Conservation (phyloP, 805 yeast genomes). For the Debaryomyces hansenii region DNA sequence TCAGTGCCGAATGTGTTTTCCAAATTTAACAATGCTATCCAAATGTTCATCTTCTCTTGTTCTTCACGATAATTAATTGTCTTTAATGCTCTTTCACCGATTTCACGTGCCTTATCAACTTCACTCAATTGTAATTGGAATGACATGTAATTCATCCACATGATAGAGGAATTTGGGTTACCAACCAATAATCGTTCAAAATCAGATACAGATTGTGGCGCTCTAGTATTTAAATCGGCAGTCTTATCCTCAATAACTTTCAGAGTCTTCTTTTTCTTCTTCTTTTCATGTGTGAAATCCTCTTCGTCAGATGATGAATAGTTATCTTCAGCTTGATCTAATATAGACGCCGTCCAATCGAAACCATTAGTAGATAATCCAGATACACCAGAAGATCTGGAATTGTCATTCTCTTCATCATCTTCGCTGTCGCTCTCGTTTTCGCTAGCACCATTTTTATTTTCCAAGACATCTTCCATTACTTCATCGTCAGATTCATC, state of each 20-base stretch:
- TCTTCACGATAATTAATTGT: constrained; percentile 90
- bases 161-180: constrained; percentile 87
- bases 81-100: constrained; percentile 89
- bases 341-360: constrained; percentile 92
- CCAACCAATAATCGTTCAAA: constrained; percentile 91
- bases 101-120: constrained; percentile 89
- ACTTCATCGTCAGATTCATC: constrained; percentile 35
- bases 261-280: constrained; percentile 48
- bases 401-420: constrained; percentile 20
- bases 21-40: constrained; percentile 93
- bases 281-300: constrained; percentile 56
- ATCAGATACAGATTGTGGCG: constrained; percentile 89
- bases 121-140: constrained; percentile 95
- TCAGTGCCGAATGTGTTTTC: constrained; percentile 91
- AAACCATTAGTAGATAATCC: constrained; percentile 86
- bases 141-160: constrained; percentile 99
- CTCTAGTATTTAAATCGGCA: constrained; percentile 75
- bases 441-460: constrained; percentile 24
- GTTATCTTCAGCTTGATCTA: constrained; percentile 72
- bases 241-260: constrained; percentile 74
- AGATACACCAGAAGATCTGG: constrained; percentile 24
- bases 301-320: constrained; percentile 56
- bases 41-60: constrained; percentile 86
- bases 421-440: constrained; percentile 22
- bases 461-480: constrained; percentile 35